Evolutionary conservation across 805 yeast genomes (phyloP), one percentile per base, ranked within the genome.

Genomic region (Barnettozyma siamensis): DNA sequence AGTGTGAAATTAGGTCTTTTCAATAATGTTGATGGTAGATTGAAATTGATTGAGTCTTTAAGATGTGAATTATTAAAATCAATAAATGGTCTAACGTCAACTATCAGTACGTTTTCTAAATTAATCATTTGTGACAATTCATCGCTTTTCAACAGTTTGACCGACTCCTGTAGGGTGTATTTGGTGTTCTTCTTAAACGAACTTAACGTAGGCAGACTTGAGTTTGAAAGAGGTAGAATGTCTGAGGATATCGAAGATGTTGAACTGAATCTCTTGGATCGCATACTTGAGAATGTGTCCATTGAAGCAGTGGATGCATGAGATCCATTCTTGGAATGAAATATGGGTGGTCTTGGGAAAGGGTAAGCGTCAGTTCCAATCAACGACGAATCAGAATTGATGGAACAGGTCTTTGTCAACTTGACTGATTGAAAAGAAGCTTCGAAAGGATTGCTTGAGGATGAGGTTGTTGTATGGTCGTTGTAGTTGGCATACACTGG

Each of bases 11-110:
- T 82, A 26, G 78, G 67, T 48, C 98, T 73, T 57, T 80, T 84
- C 47, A 89, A 65, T 32, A 89, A 67, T 0, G 97, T 89, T n/a
- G 95, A 83, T 2, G 98, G 97, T 12, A 89, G 64, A 59, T 95
- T 86, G 29, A 91, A 72, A 57, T 87, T 87, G 34, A 86, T 66
- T 1, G 97, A 75, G 32, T 73, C 67, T 4, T 51, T 54, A 11
- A 91, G 60, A 46, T 81, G 88, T 3, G 70, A 56, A 44, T 69
- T 73, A 33, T 80, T 71, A 57, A 67, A 87, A 43, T 85, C 91
- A 19, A 84, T 79, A 56, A 80, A 87, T 0, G 96, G 86, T 41
- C 98, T 67, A 10, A 84, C 80, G 58, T 89, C 98, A 13, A 88
- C 65, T 3, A 83, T 53, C n/a, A 86, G 50, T 5, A 71, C 24